Evolutionary conservation across 1,284 basidiomycete species (phyloP), one percentile per base, ranked within the genome.

Genomic region (Malassezia sympodialis): DNA sequence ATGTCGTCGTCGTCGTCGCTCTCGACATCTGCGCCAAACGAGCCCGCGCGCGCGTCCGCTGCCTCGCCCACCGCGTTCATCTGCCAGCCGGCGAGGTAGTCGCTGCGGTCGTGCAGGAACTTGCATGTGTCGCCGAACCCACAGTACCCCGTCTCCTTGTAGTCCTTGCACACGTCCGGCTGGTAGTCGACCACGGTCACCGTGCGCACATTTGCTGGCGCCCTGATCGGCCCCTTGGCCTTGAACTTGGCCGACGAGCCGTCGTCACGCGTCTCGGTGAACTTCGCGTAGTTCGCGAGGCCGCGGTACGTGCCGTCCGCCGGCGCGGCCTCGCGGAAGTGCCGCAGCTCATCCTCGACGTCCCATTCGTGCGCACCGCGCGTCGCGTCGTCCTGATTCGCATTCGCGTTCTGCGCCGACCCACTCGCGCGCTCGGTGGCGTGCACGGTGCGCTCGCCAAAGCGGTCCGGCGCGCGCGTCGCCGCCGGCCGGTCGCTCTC

Each of bases 91-190:
- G 87, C 86, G 28, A 98, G 83, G 77, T 99, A 96, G 69, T 82
- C 81, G 52, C 79, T 79, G 45, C 81, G 76, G 86, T 76, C 72
- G 63, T 73, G 75, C 34, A 70, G 65, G 68, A 68, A 73, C 58
- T 96, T 98, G 79, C 93, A 99, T 8, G 89, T 91, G 76, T 99
- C 94, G 27, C 94, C 94, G 74, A 94, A 99, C 4, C 94, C 94
- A 76, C 93, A 99, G 76, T 90, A 98, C 0, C 94, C 94, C 40
- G 93, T 98, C 78, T 98, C 93, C 83, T 96, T 96, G 78, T 98
- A 99, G 76, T 96, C 91, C 76, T 98, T 99, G 78, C 94, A 99
- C 19, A 96, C 88, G 71, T 96, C 93, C 3, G 94, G 93, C 77
- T 98, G 94, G 77, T 96, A 99, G 79, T 99, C 94, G 47, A 90